Evolutionary conservation across 2,329 filamentous ascomycete species (phyloP).

Genomic region (Cladophialophora carrionii): DNA sequence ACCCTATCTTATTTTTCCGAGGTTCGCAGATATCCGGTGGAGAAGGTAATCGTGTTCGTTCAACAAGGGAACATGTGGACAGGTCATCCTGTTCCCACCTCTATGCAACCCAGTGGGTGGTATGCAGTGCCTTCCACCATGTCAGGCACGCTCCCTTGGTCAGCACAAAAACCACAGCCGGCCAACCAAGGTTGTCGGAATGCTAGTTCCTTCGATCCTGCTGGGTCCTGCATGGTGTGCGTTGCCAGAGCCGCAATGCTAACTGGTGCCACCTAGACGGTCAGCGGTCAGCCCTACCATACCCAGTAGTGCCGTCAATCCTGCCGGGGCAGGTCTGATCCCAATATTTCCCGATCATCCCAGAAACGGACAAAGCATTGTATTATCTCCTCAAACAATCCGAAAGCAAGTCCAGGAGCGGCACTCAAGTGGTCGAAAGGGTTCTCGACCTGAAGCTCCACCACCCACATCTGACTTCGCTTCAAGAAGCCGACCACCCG

Average conservation of each 20-base stretch:
- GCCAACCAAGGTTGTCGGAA: not conserved
- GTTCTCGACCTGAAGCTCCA: slow-evolving; percentile 8
- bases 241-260: slow-evolving; percentile 5
- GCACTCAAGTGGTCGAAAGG: slow-evolving; percentile 3
- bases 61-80: not conserved
- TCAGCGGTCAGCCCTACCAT: slow-evolving; percentile 7
- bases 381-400: not conserved
- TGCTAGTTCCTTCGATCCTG: not conserved
- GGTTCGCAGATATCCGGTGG: not conserved
- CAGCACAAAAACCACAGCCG: slow-evolving; percentile 1
- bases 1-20: not conserved
- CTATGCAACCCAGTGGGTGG: not conserved
- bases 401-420: not conserved
- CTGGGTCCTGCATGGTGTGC: not conserved
- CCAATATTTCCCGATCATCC: not conserved
- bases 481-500: slow-evolving; percentile 1
- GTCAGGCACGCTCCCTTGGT: slow-evolving; percentile 16
- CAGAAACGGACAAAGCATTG: slow-evolving; percentile 1
- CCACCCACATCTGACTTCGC: not conserved
- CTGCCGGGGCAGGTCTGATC: slow-evolving; percentile 11
- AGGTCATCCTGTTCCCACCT: slow-evolving; percentile 1
- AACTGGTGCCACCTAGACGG: slow-evolving; percentile 16
- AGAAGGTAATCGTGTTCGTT: slow-evolving; percentile 8
- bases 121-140: not conserved
- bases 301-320: not conserved